Base-by-base conservation (phyloP, 2,329 filamentous ascomycete genomes). In the Ceratocystis lukuohia region DNA sequence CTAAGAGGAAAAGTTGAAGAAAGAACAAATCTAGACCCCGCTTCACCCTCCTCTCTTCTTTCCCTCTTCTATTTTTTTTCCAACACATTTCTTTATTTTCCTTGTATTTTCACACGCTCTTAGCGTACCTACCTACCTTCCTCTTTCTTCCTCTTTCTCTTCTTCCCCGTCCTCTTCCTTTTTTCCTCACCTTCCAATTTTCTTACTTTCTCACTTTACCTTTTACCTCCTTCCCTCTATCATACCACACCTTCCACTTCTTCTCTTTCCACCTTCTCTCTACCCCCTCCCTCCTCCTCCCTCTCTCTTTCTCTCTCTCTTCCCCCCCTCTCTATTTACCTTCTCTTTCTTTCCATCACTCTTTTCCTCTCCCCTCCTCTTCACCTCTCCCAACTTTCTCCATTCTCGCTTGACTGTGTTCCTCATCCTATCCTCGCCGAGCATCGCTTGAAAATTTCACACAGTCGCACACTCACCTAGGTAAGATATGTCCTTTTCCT, bases 211-310 rank as follows among this genome's bases (percentile, higher is more conserved):
- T 37, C 48, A 20, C 63, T 68, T 65, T 53, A 57, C 65, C 28
- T 50, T 64, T 62, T 84, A 82, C 74, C 85, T 84, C 79, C 61
- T 44, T 15, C 33, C 59, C 64, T 84, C 82, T 74, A 85, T 84
- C 79, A 64, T 37, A 63, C 66, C 56, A 59, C 56, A 56, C 67
- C 65, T 68, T 66, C 64, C 69, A 66, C 63, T 66, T 64, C 66
- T 69, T 67, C 68, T 69, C 65, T 66, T 69, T 69, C 65, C 67
- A 68, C 68, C 66, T 70, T 64, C 65, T 63, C 66, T 69, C 53
- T 57, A 41, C 59, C 67, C 72, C 72, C 71, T 63, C 67, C 67
- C 65, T 69, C 69, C 69, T 67, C 68, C 66, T 66, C 66, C 69
- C 69, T 70, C 71, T 66, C 67, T 71, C 70, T 69, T 66, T 69